These are phyloP conservation scores for Kodamaea derodonti DNA, from an alignment of 1,139 yeast genomes.

Conservation along the genomic window DNA sequence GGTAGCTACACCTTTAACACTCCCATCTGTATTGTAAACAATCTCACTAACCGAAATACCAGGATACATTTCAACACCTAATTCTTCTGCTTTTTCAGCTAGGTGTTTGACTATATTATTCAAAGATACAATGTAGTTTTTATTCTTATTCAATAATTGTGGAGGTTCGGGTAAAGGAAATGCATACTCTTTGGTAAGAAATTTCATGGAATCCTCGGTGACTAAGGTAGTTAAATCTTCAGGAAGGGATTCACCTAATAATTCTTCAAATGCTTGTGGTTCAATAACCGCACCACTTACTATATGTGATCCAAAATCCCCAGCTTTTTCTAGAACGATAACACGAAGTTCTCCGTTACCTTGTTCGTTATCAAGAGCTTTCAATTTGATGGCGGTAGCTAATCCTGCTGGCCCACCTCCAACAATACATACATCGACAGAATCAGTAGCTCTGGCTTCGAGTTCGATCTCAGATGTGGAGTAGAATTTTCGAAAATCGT, in stretches of 20 bases:
- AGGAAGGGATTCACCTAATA: conserved; percentile 83
- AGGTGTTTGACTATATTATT: conserved; percentile 78
- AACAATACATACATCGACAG: conserved; percentile 89
- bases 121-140: conserved; percentile 80
- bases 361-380: conserved; percentile 72
- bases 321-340: conserved; percentile 85
- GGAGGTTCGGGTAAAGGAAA: conserved; percentile 90
- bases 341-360: conserved; percentile 74
- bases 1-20: conserved; percentile 87
- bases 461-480: conserved; percentile 45
- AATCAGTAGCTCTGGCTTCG: conserved; percentile 71
- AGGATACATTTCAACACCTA: conserved; percentile 92
- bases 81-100: conserved; percentile 84
- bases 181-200: conserved; percentile 53
- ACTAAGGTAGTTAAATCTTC: conserved; percentile 72
- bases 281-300: conserved; percentile 93
- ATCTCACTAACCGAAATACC: conserved; percentile 87
- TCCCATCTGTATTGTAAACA: conserved; percentile 53
- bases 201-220: conserved; percentile 65
- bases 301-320: conserved; percentile 88
- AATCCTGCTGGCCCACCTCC: conserved; percentile 99
- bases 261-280: conserved; percentile 79
- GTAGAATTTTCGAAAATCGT: background rate
- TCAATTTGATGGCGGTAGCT: conserved; percentile 85
- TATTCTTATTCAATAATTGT: conserved; percentile 75